Evolutionary conservation across 371 early-diverging fungal species (phyloP), one percentile per base, ranked within the genome.

Genomic region (Massospora cicadina): DNA sequence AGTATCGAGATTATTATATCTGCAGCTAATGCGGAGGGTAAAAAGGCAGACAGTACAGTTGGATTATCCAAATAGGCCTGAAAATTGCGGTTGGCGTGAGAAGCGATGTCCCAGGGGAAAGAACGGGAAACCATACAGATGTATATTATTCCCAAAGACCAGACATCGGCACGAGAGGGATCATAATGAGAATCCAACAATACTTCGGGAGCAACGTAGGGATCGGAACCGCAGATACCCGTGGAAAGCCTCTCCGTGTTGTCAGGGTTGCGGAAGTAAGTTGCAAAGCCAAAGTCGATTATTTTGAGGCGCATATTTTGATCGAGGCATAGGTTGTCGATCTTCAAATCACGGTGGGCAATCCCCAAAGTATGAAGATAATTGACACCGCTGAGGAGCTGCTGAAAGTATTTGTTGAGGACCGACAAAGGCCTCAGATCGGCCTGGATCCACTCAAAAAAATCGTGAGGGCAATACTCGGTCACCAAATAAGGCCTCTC

Each of bases 211-310:
- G 83, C 80, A 62, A 81, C 77, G 62, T 79, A 81, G 26, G 81
- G 83, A 59, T 79, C 76, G 12, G 78, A 77, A 7, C 83, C 83
- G 57, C 75, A 77, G 31, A 80, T 61, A 75, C 83, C 83, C 76
- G 77, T 79, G 21, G 82, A 81, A 70, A 82, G 68, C 29, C 68
- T 54, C 74, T 79, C 74, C 23, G 5, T 55, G 57, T 31, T 60
- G 32, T 60, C 55, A 74, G 86, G 84, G 54, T 82, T 77, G 65
- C 81, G 78, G 69, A 79, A 89, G 28, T 90, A 88, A 25, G 81
- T 80, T n/a, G 91, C 84, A 55, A 87, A 87, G 17, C 96, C 94
- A 80, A 96, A 96, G 71, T 96, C 96, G 43, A 89, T 88, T 61
- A 94, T 30, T 71, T 94, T 94, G 63, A 93, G 73, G 7, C 83